Conservation (phyloP, 2,329 filamentous ascomycete species). For the Botryotinia convoluta region DNA sequence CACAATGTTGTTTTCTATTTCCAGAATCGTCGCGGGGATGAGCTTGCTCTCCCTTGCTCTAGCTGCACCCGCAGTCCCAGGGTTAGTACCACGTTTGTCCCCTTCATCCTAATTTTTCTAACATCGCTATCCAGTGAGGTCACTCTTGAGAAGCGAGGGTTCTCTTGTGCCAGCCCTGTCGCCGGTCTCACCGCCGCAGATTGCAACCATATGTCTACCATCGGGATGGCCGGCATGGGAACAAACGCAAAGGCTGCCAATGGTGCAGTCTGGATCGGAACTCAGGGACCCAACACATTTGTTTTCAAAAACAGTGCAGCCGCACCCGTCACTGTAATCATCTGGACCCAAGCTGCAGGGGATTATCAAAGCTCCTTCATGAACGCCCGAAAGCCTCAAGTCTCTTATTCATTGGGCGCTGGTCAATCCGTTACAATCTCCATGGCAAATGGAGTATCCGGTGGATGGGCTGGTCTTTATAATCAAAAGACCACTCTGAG, state of each 20-base stretch:
- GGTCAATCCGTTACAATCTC: constrained; percentile 18
- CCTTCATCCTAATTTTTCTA: not conserved
- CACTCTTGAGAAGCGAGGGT: constrained; percentile 19
- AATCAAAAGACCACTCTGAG: constrained; percentile 16
- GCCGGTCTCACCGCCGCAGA: constrained; percentile 15
- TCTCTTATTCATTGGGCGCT: constrained; percentile 17
- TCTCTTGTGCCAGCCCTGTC: constrained; percentile 17
- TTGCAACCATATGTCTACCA: constrained; percentile 21
- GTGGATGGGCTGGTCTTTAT: constrained; percentile 22
- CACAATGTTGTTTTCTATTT: constrained; percentile 18
- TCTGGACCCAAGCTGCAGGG: constrained; percentile 12
- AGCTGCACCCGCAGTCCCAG: constrained; percentile 8
- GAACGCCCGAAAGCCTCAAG: constrained; percentile 2
- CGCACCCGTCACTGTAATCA: not conserved
- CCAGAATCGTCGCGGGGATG: constrained; percentile 8
- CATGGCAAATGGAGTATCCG: constrained; percentile 21
- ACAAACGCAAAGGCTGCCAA: constrained; percentile 16
- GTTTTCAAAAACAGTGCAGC: constrained; percentile 16
- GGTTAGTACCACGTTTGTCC: not conserved
- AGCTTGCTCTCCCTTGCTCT: constrained; percentile 18
- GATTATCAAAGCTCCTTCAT: constrained; percentile 18
- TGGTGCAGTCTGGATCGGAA: constrained; percentile 21
- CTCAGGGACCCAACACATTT: constrained; percentile 21
- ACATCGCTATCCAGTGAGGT: not conserved
- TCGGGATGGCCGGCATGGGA: constrained; percentile 20